These are phyloP conservation scores for Sporothrix pallida DNA, from an alignment of 2,329 filamentous ascomycete genomes.

Conservation along the genomic window DNA sequence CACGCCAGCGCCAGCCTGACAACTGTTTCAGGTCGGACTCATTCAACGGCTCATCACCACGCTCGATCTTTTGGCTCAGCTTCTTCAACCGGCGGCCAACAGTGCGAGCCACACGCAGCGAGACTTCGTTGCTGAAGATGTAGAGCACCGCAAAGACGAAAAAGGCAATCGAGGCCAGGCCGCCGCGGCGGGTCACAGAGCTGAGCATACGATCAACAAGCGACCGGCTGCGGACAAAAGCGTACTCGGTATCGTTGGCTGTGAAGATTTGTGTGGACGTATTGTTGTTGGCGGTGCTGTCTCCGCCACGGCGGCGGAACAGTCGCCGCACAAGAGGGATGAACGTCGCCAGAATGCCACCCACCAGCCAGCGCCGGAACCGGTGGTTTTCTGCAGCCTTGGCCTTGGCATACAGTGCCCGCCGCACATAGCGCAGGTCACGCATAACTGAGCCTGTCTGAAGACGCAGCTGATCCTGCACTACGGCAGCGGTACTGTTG, in stretches of 20 bases:
- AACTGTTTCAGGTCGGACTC: slow-evolving; percentile 58
- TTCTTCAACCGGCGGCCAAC: slow-evolving; percentile 57
- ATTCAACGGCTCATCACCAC: slow-evolving; percentile 52
- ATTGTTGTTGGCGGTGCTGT: slow-evolving; percentile 38
- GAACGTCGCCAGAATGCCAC: slow-evolving; percentile 58
- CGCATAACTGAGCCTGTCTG: slow-evolving; percentile 52
- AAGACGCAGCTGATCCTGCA: slow-evolving; percentile 52
- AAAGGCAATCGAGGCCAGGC: slow-evolving; percentile 57
- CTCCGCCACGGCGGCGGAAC: slow-evolving; percentile 54
- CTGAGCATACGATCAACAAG: slow-evolving; percentile 58
- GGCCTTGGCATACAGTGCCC: slow-evolving; percentile 52
- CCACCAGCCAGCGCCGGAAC: slow-evolving; percentile 60
- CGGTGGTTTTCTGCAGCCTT: slow-evolving; percentile 55
- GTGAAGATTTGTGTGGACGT: slow-evolving; percentile 41
- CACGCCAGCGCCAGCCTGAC: slow-evolving; percentile 62
- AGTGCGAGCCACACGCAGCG: slow-evolving; percentile 60
- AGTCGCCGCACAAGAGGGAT: slow-evolving; percentile 59
- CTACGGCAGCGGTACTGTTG: slow-evolving; percentile 45
- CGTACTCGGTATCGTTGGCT: slow-evolving; percentile 63
- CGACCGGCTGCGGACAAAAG: slow-evolving; percentile 57
- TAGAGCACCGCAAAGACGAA: slow-evolving; percentile 64
- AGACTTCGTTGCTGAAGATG: slow-evolving; percentile 64
- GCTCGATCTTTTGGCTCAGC: slow-evolving; percentile 55
- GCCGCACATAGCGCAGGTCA: slow-evolving; percentile 53
- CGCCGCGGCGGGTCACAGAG: slow-evolving; percentile 52